Percentiles rank a stretch among this genome's conserved stretches.
Conservation (phyloP, 1,139 yeast genomes). For the Sugiyamaella xylanicola region DNA sequence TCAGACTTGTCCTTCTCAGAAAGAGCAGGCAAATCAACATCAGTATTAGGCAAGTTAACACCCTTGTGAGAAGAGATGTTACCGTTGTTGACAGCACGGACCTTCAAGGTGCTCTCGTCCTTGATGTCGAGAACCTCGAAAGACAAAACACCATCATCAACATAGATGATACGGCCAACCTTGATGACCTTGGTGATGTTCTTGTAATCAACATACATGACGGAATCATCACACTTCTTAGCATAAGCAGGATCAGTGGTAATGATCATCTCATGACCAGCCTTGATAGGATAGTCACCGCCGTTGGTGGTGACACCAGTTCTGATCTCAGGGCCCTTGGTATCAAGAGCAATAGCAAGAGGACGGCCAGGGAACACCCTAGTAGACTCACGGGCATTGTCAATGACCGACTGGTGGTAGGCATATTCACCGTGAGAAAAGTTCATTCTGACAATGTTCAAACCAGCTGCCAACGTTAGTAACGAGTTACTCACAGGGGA, state of each 20-base stretch:
- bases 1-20: constrained; percentile 95
- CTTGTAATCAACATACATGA: constrained; percentile 91
- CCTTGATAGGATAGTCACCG: constrained; percentile 76
- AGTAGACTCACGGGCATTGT: constrained; percentile 94
- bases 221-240: constrained; percentile 67
- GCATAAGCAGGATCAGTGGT: constrained; percentile 85
- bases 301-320: constrained; percentile 89
- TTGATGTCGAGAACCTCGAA: constrained; percentile 85
- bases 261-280: constrained; percentile 89
- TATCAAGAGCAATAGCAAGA: constrained; percentile 95
- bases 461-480: constrained; percentile 67
- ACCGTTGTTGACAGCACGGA: constrained; percentile 90
- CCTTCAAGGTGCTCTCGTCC: constrained; percentile 80
- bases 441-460: constrained; percentile 98
- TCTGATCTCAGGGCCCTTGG: constrained; percentile 99
- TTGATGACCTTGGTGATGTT: constrained; percentile 93
- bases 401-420: constrained; percentile 94
- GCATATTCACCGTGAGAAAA: constrained; percentile 97
- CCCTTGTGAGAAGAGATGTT: constrained; percentile 97
- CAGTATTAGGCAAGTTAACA: constrained; percentile 98
- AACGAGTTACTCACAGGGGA: constrained; percentile 6
- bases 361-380: constrained; percentile 92
- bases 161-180: constrained; percentile 83
- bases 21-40: constrained; percentile 96
- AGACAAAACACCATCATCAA: constrained; percentile 97